Percentiles rank a stretch among this genome's conserved stretches.
Conservation (phyloP, 2,329 filamentous ascomycete species). For the Pyrenochaeta sp. region DNA sequence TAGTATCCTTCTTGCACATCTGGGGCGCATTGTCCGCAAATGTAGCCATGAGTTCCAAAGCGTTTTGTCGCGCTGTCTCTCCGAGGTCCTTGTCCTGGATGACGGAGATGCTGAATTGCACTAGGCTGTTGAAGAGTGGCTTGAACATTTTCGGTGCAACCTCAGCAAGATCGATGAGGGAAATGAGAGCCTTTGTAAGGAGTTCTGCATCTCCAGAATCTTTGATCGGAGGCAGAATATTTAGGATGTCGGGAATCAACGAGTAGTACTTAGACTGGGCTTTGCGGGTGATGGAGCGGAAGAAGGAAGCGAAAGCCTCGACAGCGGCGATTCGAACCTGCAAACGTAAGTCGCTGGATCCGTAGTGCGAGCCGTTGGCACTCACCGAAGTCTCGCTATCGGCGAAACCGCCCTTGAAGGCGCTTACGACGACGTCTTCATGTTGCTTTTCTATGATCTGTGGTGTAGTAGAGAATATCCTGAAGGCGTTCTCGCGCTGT, state of each 20-base stretch:
- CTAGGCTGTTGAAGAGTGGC: constrained; percentile 87
- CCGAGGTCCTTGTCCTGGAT: constrained; percentile 95
- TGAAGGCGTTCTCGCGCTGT: constrained; percentile 90
- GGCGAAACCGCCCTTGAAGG: constrained; percentile 91
- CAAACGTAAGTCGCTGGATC: constrained; percentile 16
- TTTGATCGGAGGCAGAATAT: constrained; percentile 93
- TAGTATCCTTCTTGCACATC: constrained; percentile 94
- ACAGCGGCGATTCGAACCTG: constrained; percentile 92
- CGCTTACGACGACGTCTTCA: constrained; percentile 85
- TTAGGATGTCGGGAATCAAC: constrained; percentile 89
- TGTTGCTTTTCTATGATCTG: constrained; percentile 96
- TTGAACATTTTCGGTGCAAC: constrained; percentile 98
- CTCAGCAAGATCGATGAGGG: constrained; percentile 93
- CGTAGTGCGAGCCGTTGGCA: neutral
- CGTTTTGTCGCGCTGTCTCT: constrained; percentile 91
- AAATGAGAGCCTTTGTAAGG: constrained; percentile 86
- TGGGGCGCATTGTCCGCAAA: constrained; percentile 94
- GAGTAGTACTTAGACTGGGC: constrained; percentile 85
- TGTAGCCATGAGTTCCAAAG: constrained; percentile 95
- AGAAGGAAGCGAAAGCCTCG: constrained; percentile 96
- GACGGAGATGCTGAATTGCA: constrained; percentile 91
- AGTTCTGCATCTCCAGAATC: constrained; percentile 90
- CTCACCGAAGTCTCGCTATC: constrained; percentile 81
- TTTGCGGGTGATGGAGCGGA: constrained; percentile 89
- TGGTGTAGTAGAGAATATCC: constrained; percentile 94